Evolutionary conservation across 2,329 filamentous ascomycete genomes (phyloP).

Genomic region (Zymoseptoria pseudotritici): DNA sequence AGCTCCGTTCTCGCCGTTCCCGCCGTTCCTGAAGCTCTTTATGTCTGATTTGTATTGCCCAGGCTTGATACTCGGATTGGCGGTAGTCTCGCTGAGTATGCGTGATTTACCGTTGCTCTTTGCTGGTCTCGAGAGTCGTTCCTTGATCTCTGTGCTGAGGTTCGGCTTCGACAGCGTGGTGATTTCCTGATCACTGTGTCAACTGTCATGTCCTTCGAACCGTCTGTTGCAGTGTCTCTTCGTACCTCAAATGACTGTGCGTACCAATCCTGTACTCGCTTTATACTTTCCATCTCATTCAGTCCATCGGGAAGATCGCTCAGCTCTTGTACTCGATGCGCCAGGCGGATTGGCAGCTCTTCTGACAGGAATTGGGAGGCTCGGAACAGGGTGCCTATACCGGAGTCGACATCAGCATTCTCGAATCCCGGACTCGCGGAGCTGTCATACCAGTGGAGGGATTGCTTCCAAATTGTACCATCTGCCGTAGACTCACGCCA

Average conservation of each 20-base stretch:
- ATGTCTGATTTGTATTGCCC: conserved; percentile 66
- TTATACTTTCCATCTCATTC: conserved; percentile 95
- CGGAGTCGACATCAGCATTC: conserved; percentile 2
- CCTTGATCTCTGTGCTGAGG: conserved; percentile 66
- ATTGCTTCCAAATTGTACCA: conserved; percentile 96
- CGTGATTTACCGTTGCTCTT: conserved; percentile 54
- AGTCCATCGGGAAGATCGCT: conserved; percentile 87
- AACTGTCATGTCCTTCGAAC: conserved; percentile 1
- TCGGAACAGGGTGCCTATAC: conserved; percentile 81
- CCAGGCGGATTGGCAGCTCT: conserved; percentile 91
- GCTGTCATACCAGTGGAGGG: conserved; percentile 68
- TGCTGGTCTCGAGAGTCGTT: conserved; percentile 65
- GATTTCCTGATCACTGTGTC: conserved; percentile 61
- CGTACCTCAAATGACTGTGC: conserved; percentile 96
- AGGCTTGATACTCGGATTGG: conserved; percentile 80
- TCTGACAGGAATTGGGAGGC: conserved; percentile 97
- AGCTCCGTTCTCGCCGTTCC: conserved; percentile 41
- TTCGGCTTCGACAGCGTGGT: conserved; percentile 74
- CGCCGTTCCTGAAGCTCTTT: conserved; percentile 40
- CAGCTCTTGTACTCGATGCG: conserved; percentile 92
- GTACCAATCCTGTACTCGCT: conserved; percentile 95
- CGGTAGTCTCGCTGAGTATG: conserved; percentile 72
- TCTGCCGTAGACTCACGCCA: conserved; percentile 91
- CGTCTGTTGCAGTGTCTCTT: conserved; percentile 11
- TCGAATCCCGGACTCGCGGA: neutral